Percentiles rank a stretch among this genome's conserved stretches.
Conservation (phyloP, 345 rosid genomes). For the Toxicodendron radicans region DNA sequence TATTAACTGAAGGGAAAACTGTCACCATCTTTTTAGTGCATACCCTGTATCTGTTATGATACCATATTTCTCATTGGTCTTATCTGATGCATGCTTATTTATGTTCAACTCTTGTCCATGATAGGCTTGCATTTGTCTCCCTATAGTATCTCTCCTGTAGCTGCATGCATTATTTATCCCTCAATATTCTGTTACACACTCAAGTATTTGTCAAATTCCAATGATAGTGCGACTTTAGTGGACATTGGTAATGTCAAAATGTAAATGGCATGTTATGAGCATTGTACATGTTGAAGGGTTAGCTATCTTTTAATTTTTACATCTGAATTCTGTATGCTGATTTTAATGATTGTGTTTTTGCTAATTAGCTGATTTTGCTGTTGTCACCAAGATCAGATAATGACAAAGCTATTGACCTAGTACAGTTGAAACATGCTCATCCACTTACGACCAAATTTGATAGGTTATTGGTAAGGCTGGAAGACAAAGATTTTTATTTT, state of each 20-base stretch:
- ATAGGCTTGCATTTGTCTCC: not conserved
- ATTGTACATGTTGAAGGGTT: slow-evolving; percentile 10
- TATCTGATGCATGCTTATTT: slow-evolving; percentile 10
- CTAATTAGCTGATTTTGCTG: slow-evolving; percentile 21
- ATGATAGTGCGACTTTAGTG: not conserved
- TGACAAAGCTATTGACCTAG: slow-evolving; percentile 32
- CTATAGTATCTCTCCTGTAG: not conserved
- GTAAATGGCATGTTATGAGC: not conserved
- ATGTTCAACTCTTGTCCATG: slow-evolving; percentile 13
- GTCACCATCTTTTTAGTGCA: not conserved
- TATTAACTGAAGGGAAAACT: not conserved
- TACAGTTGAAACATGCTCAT: slow-evolving; percentile 48
- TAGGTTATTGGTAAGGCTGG: slow-evolving; percentile 72
- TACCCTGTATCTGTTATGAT: not conserved
- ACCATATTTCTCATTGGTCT: not conserved
- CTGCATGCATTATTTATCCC: not conserved
- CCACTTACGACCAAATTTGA: slow-evolving; percentile 55
- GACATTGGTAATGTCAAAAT: not conserved
- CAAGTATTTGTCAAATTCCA: not conserved
- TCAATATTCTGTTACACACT: not conserved
- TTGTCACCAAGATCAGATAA: slow-evolving; percentile 34
- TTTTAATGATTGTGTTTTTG: slow-evolving; percentile 8
- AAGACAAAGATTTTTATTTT: not conserved
- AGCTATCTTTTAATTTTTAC: slow-evolving; percentile 24
- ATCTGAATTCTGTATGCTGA: not conserved